Evolutionary conservation across 805 yeast species (phyloP).

Genomic region (Barnettozyma siamensis): DNA sequence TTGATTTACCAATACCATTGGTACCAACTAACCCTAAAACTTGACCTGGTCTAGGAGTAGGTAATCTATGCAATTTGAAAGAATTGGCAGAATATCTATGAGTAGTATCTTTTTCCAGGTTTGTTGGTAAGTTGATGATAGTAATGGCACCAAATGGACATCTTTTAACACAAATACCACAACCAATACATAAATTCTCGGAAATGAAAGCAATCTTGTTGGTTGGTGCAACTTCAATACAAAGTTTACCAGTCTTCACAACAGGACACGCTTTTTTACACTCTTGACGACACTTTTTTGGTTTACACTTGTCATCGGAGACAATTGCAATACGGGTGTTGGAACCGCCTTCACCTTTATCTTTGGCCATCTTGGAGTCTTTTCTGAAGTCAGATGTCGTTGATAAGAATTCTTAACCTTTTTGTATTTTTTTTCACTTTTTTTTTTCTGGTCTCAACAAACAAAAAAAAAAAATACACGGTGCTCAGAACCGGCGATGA

Average conservation of each 20-base stretch:
- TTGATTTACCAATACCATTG: slow-evolving; percentile 98
- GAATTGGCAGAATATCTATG: slow-evolving; percentile 98
- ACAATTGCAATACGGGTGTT: slow-evolving; percentile 91
- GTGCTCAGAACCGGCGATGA: background rate
- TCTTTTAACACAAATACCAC: slow-evolving; percentile 99
- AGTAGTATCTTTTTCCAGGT: slow-evolving; percentile 85
- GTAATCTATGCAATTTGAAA: slow-evolving; percentile 93
- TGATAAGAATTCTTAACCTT: background rate
- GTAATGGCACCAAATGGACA: slow-evolving; percentile 97
- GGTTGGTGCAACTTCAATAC: slow-evolving; percentile 92
- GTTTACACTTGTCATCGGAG: slow-evolving; percentile 91
- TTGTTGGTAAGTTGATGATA: slow-evolving; percentile 94
- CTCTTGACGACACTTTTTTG: slow-evolving; percentile 97
- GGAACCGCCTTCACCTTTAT: slow-evolving; percentile 1
- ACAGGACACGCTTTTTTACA: slow-evolving; percentile 97
- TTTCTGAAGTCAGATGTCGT: background rate
- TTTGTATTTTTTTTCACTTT: background rate
- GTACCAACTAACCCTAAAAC: slow-evolving; percentile 97
- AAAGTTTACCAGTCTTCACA: slow-evolving; percentile 93
- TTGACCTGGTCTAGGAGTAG: slow-evolving; percentile 99
- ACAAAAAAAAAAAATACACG: background rate
- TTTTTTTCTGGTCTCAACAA: background rate
- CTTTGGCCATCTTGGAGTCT: slow-evolving; percentile 1
- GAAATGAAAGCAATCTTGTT: slow-evolving; percentile 92
- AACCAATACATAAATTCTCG: slow-evolving; percentile 93